phyloP scores from a whole-genome alignment of 805 yeast genomes.

The Sugiyamaella marilandica region DNA sequence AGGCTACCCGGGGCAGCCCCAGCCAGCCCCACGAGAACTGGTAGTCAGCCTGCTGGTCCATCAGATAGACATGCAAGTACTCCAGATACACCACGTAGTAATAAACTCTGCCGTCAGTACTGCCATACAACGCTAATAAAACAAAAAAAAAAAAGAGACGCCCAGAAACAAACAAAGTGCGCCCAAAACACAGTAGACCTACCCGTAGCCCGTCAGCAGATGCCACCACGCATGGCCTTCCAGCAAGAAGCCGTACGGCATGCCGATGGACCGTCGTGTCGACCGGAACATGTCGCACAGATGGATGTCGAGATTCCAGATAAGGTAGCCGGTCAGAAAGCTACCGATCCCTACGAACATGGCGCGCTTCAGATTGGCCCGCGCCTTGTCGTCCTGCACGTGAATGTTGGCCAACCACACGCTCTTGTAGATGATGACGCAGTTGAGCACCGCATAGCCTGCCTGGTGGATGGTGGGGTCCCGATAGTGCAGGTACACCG shows the following conservation, averaged over 20 bases:
- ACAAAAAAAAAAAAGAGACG: too few relatives aligned
- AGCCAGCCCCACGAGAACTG: constrained; percentile 55
- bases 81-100: constrained; percentile 76
- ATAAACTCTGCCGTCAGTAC: constrained; percentile 74
- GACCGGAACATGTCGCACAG: constrained; percentile 58
- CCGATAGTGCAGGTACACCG: constrained; percentile 63
- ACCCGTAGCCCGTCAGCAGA: constrained; percentile 46
- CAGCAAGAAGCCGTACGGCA: constrained; percentile 78
- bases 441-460: constrained; percentile 74
- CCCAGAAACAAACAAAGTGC: too few relatives aligned
- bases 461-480: constrained; percentile 88
- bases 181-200: constrained; percentile 3
- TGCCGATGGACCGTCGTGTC: constrained; percentile 61
- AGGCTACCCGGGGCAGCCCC: constrained; percentile 43
- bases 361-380: constrained; percentile 47
- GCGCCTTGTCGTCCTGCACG: constrained; percentile 48
- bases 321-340: constrained; percentile 68
- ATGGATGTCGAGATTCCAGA: constrained; percentile 89
- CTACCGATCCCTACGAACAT: constrained; percentile 55
- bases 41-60: constrained; percentile 52
- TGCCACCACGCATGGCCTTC: constrained; percentile 99
- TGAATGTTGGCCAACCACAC: constrained; percentile 45
- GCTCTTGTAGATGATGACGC: constrained; percentile 63
- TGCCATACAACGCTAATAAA: constrained; percentile 7
- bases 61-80: constrained; percentile 63